Base-by-base conservation (phyloP, 805 yeast species). In the Schizosaccharomyces cryophilus region DNA sequence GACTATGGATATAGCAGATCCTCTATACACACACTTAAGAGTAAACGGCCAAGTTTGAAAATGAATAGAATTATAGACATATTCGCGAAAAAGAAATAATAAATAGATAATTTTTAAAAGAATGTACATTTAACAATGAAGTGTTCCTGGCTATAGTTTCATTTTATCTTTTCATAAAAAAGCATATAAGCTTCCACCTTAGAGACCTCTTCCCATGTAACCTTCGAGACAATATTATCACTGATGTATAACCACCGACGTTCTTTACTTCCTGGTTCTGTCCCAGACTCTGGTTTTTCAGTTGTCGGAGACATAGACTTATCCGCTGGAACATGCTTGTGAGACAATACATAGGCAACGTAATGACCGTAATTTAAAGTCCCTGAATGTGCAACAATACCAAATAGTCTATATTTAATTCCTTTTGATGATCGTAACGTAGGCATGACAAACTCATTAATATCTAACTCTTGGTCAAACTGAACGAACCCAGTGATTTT, bases 161-260 rank as follows among this genome's bases (percentile, higher is more conserved):
- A 35, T 35, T 9, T 35, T 5, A 35, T 35, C 13, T 35, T 35
- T 40, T 59, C 61, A 21, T 59, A 59, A 30, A 59, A 59, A 19
- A 59, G 35, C 54, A 59, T 29, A 42, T 59, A 59, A 17, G 61
- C 61, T 59, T 59, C 47, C 29, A 47, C 51, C 29, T 19, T 21
- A 24, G 30, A 21, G 5, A 59, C 61, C 54, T 59, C 61, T n/a
- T 40, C 61, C 38, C 38, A 40, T 1, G 61, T 13, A n/a, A 30
- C 26, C 9, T 24, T 19, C 38, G 15, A 19, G 19, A 59, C 61
- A n/a, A 26, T 59, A 11, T 21, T 40, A 26, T 59, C 61, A 45
- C 61, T 59, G 15, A 42, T 42, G 54, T 59, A 59, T 17, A 40
- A 19, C 61, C 61, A 59, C 19, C 24, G 61, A n/a, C 61, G 26